A percentile compares a stretch with the other conserved stretches of the same genome.
phyloP scores from a whole-genome alignment of 306 rosid genomes.

The Casuarina glauca region DNA sequence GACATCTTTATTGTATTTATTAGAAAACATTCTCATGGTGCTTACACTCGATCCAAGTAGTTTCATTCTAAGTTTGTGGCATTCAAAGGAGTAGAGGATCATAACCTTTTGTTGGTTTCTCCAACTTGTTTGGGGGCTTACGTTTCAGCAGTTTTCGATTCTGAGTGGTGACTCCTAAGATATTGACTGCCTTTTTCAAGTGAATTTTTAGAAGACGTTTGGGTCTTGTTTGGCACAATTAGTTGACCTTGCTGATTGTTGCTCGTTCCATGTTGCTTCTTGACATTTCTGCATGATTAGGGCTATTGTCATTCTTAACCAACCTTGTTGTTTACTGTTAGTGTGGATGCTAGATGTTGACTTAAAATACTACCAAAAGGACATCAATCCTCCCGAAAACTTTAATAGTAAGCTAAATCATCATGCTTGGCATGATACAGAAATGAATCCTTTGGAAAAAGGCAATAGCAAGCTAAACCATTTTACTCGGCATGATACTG shows the following conservation, averaged over 20 bases:
- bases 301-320: background rate
- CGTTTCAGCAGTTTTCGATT: background rate
- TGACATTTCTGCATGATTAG: background rate
- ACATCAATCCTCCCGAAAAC: no score
- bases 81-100: background rate
- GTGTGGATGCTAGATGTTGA: no score
- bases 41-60: background rate
- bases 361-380: no score
- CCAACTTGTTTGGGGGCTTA: background rate
- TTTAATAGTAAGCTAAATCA: no score
- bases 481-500: no score
- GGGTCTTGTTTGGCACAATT: background rate
- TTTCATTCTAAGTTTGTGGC: background rate
- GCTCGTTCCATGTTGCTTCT: background rate
- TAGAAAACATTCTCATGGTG: background rate
- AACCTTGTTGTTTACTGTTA: no score
- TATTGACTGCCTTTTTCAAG: background rate
- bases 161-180: background rate
- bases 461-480: no score
- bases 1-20: background rate
- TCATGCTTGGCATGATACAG: no score
- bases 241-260: background rate
- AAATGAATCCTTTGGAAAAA: no score
- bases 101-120: background rate
- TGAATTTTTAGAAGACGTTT: no score